Evolutionary conservation across 2,329 filamentous ascomycete species (phyloP).

Genomic region (Zarea fungicola): DNA sequence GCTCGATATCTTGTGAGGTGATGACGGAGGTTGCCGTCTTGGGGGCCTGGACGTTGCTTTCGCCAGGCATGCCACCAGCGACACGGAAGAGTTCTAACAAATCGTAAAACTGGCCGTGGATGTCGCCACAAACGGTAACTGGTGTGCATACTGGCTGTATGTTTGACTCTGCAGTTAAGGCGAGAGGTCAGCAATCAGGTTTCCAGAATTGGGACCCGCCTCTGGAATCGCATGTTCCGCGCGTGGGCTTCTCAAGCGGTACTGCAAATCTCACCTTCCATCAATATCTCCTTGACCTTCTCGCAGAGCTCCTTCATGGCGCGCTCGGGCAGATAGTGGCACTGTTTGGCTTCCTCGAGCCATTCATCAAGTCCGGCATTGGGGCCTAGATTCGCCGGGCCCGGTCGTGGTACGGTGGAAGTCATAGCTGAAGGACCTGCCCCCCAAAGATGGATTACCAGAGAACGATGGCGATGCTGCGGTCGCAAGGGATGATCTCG

Average conservation of each 20-base stretch:
- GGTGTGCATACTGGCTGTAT: constrained; percentile 97
- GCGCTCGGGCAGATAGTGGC: constrained; percentile 90
- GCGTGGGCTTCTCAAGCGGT: too few species aligned
- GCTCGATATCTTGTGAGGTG: constrained; percentile 86
- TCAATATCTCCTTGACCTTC: constrained; percentile 96
- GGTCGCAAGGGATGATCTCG: constrained; percentile 11
- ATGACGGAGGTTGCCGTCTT: constrained; percentile 69
- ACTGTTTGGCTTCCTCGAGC: constrained; percentile 94
- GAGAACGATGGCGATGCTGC: constrained; percentile 3
- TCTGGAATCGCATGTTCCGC: too few species aligned
- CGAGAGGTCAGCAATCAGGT: not conserved
- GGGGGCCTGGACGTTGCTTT: constrained; percentile 63
- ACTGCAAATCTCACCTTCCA: constrained; percentile 69
- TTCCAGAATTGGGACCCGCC: too few species aligned
- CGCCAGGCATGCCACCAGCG: constrained; percentile 91
- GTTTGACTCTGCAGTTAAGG: constrained; percentile 69
- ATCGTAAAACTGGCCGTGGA: constrained; percentile 98
- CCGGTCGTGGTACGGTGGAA: constrained; percentile 71
- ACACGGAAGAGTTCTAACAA: constrained; percentile 94
- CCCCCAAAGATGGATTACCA: constrained; percentile 18
- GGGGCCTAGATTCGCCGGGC: constrained; percentile 76
- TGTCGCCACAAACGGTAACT: constrained; percentile 95
- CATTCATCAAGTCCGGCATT: constrained; percentile 91
- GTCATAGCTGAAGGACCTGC: constrained; percentile 32
- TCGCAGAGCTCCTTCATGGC: constrained; percentile 99